Evolutionary conservation across 345 rosid genomes (phyloP).

Genomic region (Litchi chinensis): DNA sequence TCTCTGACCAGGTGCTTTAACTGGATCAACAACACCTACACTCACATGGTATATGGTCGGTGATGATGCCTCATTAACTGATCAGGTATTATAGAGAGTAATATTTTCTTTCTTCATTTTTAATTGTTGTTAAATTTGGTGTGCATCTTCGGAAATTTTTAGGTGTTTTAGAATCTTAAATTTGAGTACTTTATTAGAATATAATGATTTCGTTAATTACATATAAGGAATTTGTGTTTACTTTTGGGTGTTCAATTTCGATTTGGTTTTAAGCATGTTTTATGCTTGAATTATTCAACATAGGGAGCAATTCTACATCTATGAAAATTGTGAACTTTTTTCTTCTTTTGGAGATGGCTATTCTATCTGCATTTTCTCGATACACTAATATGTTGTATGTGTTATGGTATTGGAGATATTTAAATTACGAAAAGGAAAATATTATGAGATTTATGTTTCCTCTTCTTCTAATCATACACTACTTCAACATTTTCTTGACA

Average conservation of each 20-base stretch:
- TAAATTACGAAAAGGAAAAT: no score
- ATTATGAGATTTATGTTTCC: no score
- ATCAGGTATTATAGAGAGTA: background rate
- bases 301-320: background rate
- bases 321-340: background rate
- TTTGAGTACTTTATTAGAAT: background rate
- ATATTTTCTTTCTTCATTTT: background rate
- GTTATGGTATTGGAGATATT: no score
- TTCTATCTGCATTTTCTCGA: background rate
- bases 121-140: background rate
- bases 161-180: background rate
- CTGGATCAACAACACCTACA: slow-evolving; percentile 82
- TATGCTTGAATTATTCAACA: background rate
- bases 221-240: no score
- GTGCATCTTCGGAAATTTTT: background rate
- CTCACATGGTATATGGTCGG: slow-evolving; percentile 64
- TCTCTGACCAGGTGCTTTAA: slow-evolving; percentile 79
- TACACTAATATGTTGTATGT: background rate
- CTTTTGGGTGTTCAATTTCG: no score
- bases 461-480: no score
- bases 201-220: no score
- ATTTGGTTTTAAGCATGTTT: background rate
- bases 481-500: no score
- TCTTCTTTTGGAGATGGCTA: background rate
- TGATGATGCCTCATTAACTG: slow-evolving; percentile 36